Evolutionary conservation across 164 flowering plant species (phyloP), one percentile per base, ranked within the genome.

Genomic region (Annona squamosa): DNA sequence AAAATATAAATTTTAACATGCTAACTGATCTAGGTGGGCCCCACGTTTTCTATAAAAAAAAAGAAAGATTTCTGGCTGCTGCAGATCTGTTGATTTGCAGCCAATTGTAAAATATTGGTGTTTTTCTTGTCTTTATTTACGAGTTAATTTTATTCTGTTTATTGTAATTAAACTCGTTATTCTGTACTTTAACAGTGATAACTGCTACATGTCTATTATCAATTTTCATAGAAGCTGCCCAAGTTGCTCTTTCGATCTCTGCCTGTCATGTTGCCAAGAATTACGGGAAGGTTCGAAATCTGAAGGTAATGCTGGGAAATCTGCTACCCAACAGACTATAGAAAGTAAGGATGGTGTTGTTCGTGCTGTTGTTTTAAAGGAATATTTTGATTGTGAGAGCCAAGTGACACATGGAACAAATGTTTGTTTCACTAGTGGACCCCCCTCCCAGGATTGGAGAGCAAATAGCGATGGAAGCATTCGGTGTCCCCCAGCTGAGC

Each of bases 181-280:
- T 47, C 46, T 44, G 67, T 70, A 48, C 37, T 75, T 47, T 37
- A 59, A 75, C 83, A 92, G 96, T 61, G 89, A 89, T 80, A 87
- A 91, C 69, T 92, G 94, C 86, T 82, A 75, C 63, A 89, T 94
- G 48, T 89, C 94, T 45, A 91, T 92, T 71, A 87, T 86, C 61
- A 82, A 89, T 78, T 87, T 89, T 77, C 86, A 85, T 69, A 77
- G 97, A 83, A 88, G 92, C 81, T 92, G 97, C 79, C 84, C 84
- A 37, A 87, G 82, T 72, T 92, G 98, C 76, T 83, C 87, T 61
- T 92, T 88, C 83, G 96, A 92, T 77, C 80, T 92, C 16, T 92
- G 97, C 74, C 87, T 92, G 70, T 71, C 85, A 17, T 92, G 97
- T 73, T 90, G 96, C 68, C 73, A 65, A 69, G 96, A 92, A 73